A percentile compares a stretch with the other conserved stretches of the same genome.
phyloP scores from a whole-genome alignment of 1,284 basidiomycete species.

The Wolfiporia cocos region DNA sequence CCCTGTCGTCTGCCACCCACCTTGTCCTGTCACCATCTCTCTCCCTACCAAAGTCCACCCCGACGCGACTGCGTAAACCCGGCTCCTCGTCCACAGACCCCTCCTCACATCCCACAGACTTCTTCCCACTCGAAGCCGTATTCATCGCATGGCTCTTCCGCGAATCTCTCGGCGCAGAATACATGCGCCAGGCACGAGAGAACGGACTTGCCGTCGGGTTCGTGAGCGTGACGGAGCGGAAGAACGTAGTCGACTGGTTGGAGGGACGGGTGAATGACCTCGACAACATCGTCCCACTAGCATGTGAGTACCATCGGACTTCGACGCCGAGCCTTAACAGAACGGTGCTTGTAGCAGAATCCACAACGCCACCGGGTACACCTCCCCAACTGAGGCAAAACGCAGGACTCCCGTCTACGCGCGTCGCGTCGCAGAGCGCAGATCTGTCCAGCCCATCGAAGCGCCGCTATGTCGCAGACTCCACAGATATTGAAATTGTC shows the following conservation, averaged over 20 bases:
- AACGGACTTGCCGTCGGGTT: constrained; percentile 67
- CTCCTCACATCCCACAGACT: constrained; percentile 43
- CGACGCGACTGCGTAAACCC: constrained; percentile 71
- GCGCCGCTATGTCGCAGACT: constrained; percentile 74
- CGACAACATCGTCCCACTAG: constrained; percentile 50
- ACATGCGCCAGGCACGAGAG: constrained; percentile 79
- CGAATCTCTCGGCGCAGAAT: constrained; percentile 74
- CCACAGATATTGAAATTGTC: constrained; percentile 75
- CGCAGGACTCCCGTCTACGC: constrained; percentile 29
- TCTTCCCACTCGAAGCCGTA: constrained; percentile 76
- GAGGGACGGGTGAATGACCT: constrained; percentile 57
- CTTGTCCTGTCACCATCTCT: constrained; percentile 51
- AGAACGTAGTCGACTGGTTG: constrained; percentile 79
- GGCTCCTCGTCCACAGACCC: constrained; percentile 34
- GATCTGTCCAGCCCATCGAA: constrained; percentile 51
- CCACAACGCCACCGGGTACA: constrained; percentile 61
- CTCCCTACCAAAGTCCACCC: constrained; percentile 59
- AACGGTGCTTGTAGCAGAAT: constrained; percentile 24
- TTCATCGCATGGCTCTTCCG: constrained; percentile 76
- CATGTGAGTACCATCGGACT: constrained; percentile 36
- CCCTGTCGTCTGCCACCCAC: constrained; percentile 47
- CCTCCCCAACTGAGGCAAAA: constrained; percentile 35
- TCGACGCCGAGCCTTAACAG: neutral
- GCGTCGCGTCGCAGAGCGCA: constrained; percentile 27
- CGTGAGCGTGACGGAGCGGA: constrained; percentile 83